Conservation (phyloP, 345 rosid genomes). For the Pelargonium nanum region DNA sequence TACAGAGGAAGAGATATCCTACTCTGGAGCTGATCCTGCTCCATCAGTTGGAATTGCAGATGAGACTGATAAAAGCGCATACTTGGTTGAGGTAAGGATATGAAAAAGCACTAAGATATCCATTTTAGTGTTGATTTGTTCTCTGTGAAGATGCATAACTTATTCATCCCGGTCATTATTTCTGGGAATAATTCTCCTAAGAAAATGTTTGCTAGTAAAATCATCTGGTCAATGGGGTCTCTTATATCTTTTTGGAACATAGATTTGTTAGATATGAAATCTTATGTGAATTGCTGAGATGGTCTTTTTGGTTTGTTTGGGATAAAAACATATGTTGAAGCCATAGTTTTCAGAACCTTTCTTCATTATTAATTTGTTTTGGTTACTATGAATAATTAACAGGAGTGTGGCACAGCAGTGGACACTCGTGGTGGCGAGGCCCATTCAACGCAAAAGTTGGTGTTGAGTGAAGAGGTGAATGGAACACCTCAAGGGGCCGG, state of each 20-base stretch:
- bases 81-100: constrained; percentile 41
- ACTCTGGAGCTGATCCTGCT: constrained; percentile 28
- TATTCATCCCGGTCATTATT: too few species aligned
- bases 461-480: constrained; percentile 71
- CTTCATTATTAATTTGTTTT: not conserved
- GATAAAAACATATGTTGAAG: too few species aligned
- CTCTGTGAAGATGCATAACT: not conserved
- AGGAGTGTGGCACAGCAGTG: constrained; percentile 37
- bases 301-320: too few species aligned
- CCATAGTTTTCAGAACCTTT: not conserved
- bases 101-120: not conserved
- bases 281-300: too few species aligned
- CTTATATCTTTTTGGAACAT: too few species aligned
- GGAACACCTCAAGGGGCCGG: constrained; percentile 36
- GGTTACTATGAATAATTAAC: not conserved
- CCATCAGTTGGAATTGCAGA: constrained; percentile 32
- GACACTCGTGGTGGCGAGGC: constrained; percentile 32
- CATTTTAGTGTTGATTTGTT: not conserved
- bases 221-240: too few species aligned
- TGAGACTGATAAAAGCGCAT: constrained; percentile 43
- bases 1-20: constrained; percentile 23
- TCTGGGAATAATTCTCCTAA: too few species aligned
- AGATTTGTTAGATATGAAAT: too few species aligned
- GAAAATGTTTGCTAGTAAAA: too few species aligned
- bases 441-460: constrained; percentile 25